Percentiles rank a stretch among this genome's conserved stretches.
These are phyloP conservation scores for Ceratorhiza oryzae-sativae DNA, from an alignment of 1,284 basidiomycete species.

Conservation along the genomic window DNA sequence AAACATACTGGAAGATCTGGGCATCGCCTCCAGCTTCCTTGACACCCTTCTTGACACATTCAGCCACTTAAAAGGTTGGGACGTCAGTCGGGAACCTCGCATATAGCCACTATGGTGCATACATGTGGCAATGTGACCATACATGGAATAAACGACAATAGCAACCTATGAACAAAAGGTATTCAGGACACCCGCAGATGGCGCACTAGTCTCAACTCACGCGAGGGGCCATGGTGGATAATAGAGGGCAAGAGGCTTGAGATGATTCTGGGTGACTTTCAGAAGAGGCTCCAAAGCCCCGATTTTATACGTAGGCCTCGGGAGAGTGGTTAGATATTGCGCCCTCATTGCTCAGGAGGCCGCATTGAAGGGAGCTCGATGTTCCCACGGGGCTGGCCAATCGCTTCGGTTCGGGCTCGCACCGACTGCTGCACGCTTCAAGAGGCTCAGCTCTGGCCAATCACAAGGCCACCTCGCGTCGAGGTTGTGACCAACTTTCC, in stretches of 20 bases:
- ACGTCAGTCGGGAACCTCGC: constrained; percentile 23
- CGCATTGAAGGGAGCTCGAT: neutral
- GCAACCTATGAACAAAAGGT: constrained; percentile 58
- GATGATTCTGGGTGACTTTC: neutral
- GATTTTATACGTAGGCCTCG: constrained; percentile 12
- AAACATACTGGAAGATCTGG: constrained; percentile 70
- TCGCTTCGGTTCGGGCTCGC: neutral
- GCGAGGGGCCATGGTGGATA: constrained; percentile 7
- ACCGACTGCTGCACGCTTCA: too few species aligned
- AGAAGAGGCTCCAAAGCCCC: neutral
- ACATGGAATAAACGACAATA: constrained; percentile 84
- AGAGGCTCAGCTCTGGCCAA: too few species aligned
- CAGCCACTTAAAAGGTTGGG: constrained; percentile 69
- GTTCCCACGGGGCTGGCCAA: constrained; percentile 26
- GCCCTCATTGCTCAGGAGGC: neutral
- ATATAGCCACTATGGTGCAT: constrained; percentile 48
- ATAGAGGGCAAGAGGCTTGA: neutral
- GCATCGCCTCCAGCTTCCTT: constrained; percentile 70
- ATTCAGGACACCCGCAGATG: neutral
- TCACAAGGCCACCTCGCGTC: neutral
- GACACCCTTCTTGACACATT: constrained; percentile 76
- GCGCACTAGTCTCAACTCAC: neutral
- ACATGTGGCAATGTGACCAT: constrained; percentile 80
- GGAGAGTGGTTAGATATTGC: neutral
- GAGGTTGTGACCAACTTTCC: constrained; percentile 17